Evolutionary conservation across 2,329 filamentous ascomycete genomes (phyloP), one percentile per base, ranked within the genome.

Genomic region (Graphiopsis chlorocephala): DNA sequence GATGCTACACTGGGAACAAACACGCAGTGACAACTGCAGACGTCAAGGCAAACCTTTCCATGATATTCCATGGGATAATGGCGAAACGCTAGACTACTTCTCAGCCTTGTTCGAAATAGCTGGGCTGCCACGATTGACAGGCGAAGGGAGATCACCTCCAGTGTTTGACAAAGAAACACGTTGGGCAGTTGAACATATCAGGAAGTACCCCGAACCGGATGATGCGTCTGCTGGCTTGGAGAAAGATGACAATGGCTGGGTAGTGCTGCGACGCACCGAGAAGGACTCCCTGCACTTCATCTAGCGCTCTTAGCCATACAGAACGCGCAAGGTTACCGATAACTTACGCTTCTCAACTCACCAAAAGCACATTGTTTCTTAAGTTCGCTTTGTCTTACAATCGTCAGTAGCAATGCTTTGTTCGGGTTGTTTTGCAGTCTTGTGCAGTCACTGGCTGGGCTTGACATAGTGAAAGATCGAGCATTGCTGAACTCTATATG

Each of bases 61-160:
- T 69, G 82, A 84, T 52, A 78, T 86, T 4, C 71, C 77, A 2
- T 85, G 82, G 82, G 82, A 85, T 11, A 76, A 75, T 3, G 83
- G 82, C 0, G 82, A 86, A 72, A 85, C 83, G 0, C 68, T 78
- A 1, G 75, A 74, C 10, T 86, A 80, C 77, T 72, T 86, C 2
- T 72, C 74, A 0, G 75, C 74, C 12, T 68, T 86, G 52, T 86
- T 80, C 70, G 69, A 76, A 7, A 75, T 86, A 58, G 81, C 84
- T 0, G 85, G 84, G 0, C 71, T 87, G 35, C 78, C 79, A 0
- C 79, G 75, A 15, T 69, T 87, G 48, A 66, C 67, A 23, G 69
- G 69, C 1, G 35, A 67, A 29, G 69, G 69, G 0, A 67, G 63
- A 31, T 65, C 55, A 57, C 69, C 69, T 25, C 69, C 69, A 6